Base-by-base conservation (phyloP, 2,329 filamentous ascomycete species). In the Aureobasidium sp. region DNA sequence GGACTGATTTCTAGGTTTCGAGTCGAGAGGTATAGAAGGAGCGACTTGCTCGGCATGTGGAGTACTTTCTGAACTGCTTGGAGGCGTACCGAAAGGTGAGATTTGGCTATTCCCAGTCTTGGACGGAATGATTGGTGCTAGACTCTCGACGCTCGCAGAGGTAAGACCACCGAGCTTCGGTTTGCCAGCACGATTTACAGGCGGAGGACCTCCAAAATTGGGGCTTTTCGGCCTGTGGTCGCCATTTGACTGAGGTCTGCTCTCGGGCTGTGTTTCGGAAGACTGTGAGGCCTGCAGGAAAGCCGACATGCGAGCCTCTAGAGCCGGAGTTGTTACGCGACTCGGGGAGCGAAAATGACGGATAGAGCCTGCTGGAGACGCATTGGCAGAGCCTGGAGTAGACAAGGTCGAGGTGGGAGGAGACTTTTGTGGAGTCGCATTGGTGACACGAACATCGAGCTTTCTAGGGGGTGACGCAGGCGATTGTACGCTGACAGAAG, bases 1-100 rank as follows among this genome's bases (percentile, higher is more conserved):
- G 45, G 60, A 63, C 3, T 48, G 21, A 21, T 42, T 49, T 45
- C 34, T 37, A 9, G 58, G 47, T 30, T 53, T 61, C 34, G 58
- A 61, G 21, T 60, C 37, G 36, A 36, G 10, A 1, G 57, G 57
- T 13, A 44, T 8, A 32, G 47, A 29, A 29, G 58, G 48, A 27
- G 15, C n/a, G n/a, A 48, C 11, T n/a, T 47, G 30, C 15, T 61
- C 59, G 7, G 49, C 57, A 9, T 54, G 67, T 13, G 74, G 76
- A 4, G 70, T 70, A 47, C 81, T 87, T 61, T 83, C 85, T 5
- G 84, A 83, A 70, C 88, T 93, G 67, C 85, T 86, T 0, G 92
- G 91, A 21, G 91, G 91, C 39, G 91, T 96, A 69, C 81, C 91
- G 70, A 97, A 96, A 0, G 93, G 92, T 1, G 93, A 96, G 37